A percentile compares a stretch with the other conserved stretches of the same genome.
Evolutionary conservation across 768 basidiomycete species (phyloP).

Genomic region (Psilocybe sp.): DNA sequence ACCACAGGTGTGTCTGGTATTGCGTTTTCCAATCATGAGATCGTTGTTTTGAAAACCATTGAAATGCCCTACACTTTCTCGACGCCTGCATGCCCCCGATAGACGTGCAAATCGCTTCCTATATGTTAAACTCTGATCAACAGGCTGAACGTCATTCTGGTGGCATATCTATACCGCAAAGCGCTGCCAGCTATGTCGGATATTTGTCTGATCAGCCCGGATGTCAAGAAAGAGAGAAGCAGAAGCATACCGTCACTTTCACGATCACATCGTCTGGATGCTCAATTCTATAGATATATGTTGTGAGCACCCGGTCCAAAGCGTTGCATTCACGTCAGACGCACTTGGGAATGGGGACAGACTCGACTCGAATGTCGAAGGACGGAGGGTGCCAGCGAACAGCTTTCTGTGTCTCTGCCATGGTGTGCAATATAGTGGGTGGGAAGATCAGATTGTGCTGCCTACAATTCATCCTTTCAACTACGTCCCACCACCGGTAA

Average conservation of each 20-base stretch:
- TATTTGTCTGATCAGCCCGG: not conserved
- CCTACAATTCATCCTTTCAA: not conserved
- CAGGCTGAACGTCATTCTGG: not conserved
- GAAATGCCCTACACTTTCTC: conserved; percentile 44
- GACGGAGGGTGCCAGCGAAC: conserved; percentile 67
- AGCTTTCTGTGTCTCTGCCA: conserved; percentile 32
- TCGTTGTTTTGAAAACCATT: not conserved
- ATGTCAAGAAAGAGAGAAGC: not conserved
- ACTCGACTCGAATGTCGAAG: conserved; percentile 70
- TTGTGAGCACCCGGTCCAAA: not conserved
- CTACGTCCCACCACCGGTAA: conserved; percentile 5
- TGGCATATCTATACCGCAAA: conserved; percentile 47
- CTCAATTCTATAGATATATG: conserved; percentile 44
- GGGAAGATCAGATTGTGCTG: not conserved
- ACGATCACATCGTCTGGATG: conserved; percentile 78
- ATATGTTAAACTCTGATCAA: conserved; percentile 4
- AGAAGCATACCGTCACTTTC: conserved; percentile 55
- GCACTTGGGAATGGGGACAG: conserved; percentile 50
- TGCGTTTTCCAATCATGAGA: not conserved
- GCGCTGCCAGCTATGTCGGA: conserved; percentile 49
- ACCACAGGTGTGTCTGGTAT: conserved; percentile 57
- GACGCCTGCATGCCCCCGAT: conserved; percentile 59
- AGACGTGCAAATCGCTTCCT: conserved; percentile 75
- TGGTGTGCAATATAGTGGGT: conserved; percentile 12
- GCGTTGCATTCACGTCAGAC: not conserved